phyloP scores from a whole-genome alignment of 2,329 filamentous ascomycete species.

The Mycosphaerella sp. region DNA sequence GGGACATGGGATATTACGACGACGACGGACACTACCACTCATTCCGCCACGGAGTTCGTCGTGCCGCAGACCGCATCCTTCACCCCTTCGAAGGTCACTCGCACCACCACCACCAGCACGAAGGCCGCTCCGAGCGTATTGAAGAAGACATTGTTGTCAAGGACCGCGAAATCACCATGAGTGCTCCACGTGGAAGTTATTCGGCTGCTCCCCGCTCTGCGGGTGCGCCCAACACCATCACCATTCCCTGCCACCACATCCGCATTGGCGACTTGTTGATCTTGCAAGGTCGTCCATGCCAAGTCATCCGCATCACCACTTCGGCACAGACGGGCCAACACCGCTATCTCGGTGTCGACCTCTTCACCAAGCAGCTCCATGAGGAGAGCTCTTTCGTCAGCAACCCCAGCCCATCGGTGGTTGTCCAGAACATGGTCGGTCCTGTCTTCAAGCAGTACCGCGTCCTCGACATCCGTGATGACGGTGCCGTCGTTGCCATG shows the following conservation, averaged over 20 bases:
- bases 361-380: slow-evolving; percentile 99
- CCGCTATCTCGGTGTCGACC: slow-evolving; percentile 98
- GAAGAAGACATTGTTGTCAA: slow-evolving; percentile 45
- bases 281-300: slow-evolving; percentile 97
- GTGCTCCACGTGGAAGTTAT: slow-evolving; percentile 31
- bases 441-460: slow-evolving; percentile 99
- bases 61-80: slow-evolving; percentile 58
- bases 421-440: slow-evolving; percentile 99
- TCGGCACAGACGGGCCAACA: slow-evolving; percentile 97
- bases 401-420: slow-evolving; percentile 91
- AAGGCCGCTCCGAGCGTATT: slow-evolving; percentile 27
- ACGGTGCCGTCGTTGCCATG: slow-evolving; percentile 80
- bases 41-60: slow-evolving; percentile 64
- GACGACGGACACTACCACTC: slow-evolving; percentile 70
- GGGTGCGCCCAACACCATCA: slow-evolving; percentile 69
- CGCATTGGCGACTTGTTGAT: slow-evolving; percentile 98
- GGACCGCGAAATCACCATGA: slow-evolving; percentile 42
- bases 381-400: slow-evolving; percentile 98
- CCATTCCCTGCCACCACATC: slow-evolving; percentile 99
- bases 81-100: slow-evolving; percentile 54
- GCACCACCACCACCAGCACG: slow-evolving; percentile 39
- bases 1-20: slow-evolving; percentile 76
- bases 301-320: slow-evolving; percentile 99
- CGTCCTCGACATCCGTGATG: slow-evolving; percentile 92
- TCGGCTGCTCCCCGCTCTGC: slow-evolving; percentile 21